Percentiles rank a stretch among this genome's conserved stretches.
Conservation (phyloP, 2,329 filamentous ascomycete genomes). For the Ophiostoma piceae region DNA sequence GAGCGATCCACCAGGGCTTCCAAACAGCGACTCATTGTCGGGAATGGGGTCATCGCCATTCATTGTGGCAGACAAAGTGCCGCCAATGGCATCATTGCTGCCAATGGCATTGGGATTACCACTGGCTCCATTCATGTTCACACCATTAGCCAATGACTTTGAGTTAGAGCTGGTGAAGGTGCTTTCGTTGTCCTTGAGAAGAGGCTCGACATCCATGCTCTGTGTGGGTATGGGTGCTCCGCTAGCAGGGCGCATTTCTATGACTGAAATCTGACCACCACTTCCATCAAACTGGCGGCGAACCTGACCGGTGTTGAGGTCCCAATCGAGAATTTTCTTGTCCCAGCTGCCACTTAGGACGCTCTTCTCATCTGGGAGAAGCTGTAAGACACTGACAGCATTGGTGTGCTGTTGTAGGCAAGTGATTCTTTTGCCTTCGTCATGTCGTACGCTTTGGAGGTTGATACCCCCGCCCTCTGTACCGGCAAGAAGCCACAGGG, state of each 20-base stretch:
- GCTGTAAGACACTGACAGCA: constrained; percentile 78
- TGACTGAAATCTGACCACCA: constrained; percentile 77
- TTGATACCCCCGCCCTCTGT: constrained; percentile 90
- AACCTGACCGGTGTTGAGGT: constrained; percentile 77
- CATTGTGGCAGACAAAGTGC: constrained; percentile 34
- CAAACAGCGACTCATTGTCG: constrained; percentile 76
- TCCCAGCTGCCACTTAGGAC: constrained; percentile 95
- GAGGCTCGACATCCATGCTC: constrained; percentile 56
- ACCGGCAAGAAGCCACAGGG: constrained; percentile 85
- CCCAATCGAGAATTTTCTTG: constrained; percentile 91
- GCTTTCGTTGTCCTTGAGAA: constrained; percentile 59
- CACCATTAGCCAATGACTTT: constrained; percentile 53
- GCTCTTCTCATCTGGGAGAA: constrained; percentile 79
- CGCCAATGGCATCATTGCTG: constrained; percentile 31
- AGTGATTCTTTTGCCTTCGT: constrained; percentile 85
- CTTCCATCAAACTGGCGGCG: constrained; percentile 71
- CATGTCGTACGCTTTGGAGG: constrained; percentile 84
- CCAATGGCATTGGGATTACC: constrained; percentile 35
- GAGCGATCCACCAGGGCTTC: constrained; percentile 72
- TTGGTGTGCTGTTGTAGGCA: constrained; percentile 79
- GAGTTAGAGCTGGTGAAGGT: constrained; percentile 75
- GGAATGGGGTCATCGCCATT: constrained; percentile 42
- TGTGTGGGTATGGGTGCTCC: constrained; percentile 65
- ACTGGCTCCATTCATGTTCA: constrained; percentile 34
- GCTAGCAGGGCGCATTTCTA: constrained; percentile 77